Base-by-base conservation (phyloP, 2,329 filamentous ascomycete genomes). In the Fusarium temperatum region DNA sequence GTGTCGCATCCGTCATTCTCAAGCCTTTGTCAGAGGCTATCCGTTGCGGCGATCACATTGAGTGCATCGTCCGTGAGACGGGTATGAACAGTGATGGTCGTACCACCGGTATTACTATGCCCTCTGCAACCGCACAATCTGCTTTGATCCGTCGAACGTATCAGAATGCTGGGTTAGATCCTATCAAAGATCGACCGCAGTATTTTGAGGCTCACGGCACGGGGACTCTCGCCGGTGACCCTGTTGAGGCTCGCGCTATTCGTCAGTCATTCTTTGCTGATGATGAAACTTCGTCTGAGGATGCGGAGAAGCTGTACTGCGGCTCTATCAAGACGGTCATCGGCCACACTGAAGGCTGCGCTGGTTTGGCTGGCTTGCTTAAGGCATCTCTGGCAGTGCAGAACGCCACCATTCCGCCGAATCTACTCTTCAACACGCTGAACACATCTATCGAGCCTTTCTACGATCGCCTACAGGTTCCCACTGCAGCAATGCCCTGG, bases 31-130 rank as follows among this genome's bases (percentile, higher is more conserved):
- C 50, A 1, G 50, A 65, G 22, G 69, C 69, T 8, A 44, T 72
- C 12, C 41, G 78, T 38, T 88, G 89, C 63, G 86, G 86, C 22
- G 88, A 91, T 74, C 82, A 85, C 3, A 86, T 89, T 14, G 48
- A 66, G 20, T 62, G 63, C 9, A 35, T 63, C 8, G 48, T 66
- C 1, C 57, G 58, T 3, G 57, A 66, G 48, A 66, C 58, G 8
- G 63, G 57, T 6, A 50, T 66, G 57, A 63, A 63, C 28, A 44
- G 36, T 0, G 63, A 66, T 42, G 63, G 63, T 0, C 41, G 48
- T 11, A 66, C 63, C 2, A 48, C 39, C 1, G 58, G 63, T 22
- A 63, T 66, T 20, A 66, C 63, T 8, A 62, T 66, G 36, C 63
- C 63, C 1, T 54, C 56, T 12, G 39, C 58, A 15, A 12, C 41